phyloP scores from a whole-genome alignment of 345 rosid species.

The Passiflora organensis region DNA sequence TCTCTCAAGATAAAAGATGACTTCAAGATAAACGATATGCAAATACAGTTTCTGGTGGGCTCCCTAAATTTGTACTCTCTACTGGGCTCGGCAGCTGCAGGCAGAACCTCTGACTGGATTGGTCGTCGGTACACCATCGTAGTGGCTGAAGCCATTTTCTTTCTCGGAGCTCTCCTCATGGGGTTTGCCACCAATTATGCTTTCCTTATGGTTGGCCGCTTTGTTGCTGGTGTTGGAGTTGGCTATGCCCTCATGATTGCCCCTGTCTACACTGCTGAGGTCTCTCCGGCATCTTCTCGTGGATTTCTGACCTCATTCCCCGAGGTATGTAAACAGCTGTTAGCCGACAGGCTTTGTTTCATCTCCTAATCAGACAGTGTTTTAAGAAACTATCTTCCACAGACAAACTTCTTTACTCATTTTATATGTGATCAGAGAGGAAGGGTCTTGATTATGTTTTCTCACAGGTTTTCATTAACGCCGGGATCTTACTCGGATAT shows the following conservation, averaged over 20 bases:
- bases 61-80: too few species aligned
- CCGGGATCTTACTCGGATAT: too few species aligned
- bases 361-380: too few species aligned
- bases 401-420: too few species aligned
- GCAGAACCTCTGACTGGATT: conserved; percentile 78
- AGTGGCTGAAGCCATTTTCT: conserved; percentile 73
- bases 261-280: conserved; percentile 85
- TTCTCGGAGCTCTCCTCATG: conserved; percentile 78
- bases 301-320: conserved; percentile 90
- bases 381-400: too few species aligned
- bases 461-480: too few species aligned
- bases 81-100: conserved; percentile 68
- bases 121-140: conserved; percentile 89
- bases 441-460: too few species aligned
- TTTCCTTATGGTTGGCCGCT: conserved; percentile 85
- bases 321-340: conserved; percentile 55
- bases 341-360: too few species aligned
- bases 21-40: too few species aligned
- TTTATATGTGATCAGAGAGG: too few species aligned
- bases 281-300: conserved; percentile 78
- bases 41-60: too few species aligned
- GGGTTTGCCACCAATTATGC: conserved; percentile 73
- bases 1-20: too few species aligned
- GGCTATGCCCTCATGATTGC: conserved; percentile 93
- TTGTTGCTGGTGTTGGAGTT: conserved; percentile 80